Base-by-base conservation (phyloP, 2,329 filamentous ascomycete genomes). In the Periconia digitata region DNA sequence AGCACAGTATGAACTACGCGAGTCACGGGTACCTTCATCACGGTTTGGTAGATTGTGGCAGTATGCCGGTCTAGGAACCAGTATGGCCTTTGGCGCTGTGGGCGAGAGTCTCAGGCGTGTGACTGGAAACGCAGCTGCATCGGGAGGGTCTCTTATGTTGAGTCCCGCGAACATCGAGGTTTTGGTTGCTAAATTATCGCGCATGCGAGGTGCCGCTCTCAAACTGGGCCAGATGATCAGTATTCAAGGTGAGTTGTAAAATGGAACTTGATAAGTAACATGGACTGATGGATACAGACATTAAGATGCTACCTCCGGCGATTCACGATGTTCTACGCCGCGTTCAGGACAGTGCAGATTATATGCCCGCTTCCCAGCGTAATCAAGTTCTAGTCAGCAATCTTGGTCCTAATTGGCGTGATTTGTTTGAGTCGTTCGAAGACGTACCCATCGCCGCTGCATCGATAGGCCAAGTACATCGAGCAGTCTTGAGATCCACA, bases 141-240 rank as follows among this genome's bases (percentile, higher is more conserved):
- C 67, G 41, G 72, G 76, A 46, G 90, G 91, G 1, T 96, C 92
- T 1, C 77, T 96, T 8, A 85, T 99, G 75, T 82, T 99, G 47
- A 97, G 89, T 70, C 82, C 90, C 6, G 85, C 79, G 8, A 99
- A 99, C 64, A 91, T 97, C 82, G 92, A 97, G 68, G 83, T 95
- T 40, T 80, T 99, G 8, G 94, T 99, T 1, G 80, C 90, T 5
- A 96, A 95, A 71, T 80, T 99, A 2, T 97, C 92, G 3, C 87
- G 89, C 18, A 99, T 99, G 94, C 85, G 94, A 63, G 94, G 94
- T 32, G 95, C 94, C 6, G 94, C 94, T n/a, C 78, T 99, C 36
- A 99, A 99, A 75, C 75, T 99, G 21, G 95, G 94, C 0, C 94
- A 99, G 75, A 94, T 97, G 88, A 87, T 99, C 79, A 96, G 91